phyloP scores from a whole-genome alignment of 2,329 filamentous ascomycete genomes.

The Paramyrothecium roridum region DNA sequence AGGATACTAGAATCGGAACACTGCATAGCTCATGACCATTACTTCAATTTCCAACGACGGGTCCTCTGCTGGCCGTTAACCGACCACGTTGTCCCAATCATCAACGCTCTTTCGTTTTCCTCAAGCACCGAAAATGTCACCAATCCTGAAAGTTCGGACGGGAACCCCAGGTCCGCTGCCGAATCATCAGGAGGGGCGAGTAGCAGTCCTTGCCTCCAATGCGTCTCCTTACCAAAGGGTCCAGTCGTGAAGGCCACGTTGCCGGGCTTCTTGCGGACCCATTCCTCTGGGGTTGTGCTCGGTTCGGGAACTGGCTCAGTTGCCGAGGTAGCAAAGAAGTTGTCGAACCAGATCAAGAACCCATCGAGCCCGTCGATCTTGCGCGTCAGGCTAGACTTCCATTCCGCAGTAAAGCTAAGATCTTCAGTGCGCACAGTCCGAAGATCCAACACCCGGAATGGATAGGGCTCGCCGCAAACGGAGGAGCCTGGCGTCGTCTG shows the following conservation, averaged over 20 bases:
- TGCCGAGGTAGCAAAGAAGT: slow-evolving; percentile 72
- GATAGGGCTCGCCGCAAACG: slow-evolving; percentile 55
- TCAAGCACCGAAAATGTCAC: slow-evolving; percentile 69
- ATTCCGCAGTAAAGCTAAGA: slow-evolving; percentile 70
- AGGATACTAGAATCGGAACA: too few species aligned
- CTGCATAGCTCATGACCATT: slow-evolving; percentile 6
- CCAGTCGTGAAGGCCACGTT: slow-evolving; percentile 87
- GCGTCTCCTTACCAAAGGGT: slow-evolving; percentile 71
- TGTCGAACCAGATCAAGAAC: slow-evolving; percentile 91
- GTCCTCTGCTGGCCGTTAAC: slow-evolving; percentile 34
- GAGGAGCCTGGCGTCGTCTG: slow-evolving; percentile 63
- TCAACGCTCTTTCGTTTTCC: slow-evolving; percentile 66
- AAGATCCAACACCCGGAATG: slow-evolving; percentile 75
- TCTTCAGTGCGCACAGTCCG: slow-evolving; percentile 70
- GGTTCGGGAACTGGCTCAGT: slow-evolving; percentile 46
- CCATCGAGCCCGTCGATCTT: slow-evolving; percentile 74
- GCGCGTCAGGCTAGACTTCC: slow-evolving; percentile 57
- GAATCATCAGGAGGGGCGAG: slow-evolving; percentile 60
- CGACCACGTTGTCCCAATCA: slow-evolving; percentile 63
- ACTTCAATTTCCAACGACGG: slow-evolving; percentile 51
- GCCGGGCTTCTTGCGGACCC: slow-evolving; percentile 53
- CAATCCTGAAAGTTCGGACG: slow-evolving; percentile 60
- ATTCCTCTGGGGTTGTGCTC: slow-evolving; percentile 58
- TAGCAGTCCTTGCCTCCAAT: slow-evolving; percentile 85
- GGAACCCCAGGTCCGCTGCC: slow-evolving; percentile 44